These are phyloP conservation scores for Jamesozyma gamospora DNA, from an alignment of 805 yeast species.

Conservation along the genomic window DNA sequence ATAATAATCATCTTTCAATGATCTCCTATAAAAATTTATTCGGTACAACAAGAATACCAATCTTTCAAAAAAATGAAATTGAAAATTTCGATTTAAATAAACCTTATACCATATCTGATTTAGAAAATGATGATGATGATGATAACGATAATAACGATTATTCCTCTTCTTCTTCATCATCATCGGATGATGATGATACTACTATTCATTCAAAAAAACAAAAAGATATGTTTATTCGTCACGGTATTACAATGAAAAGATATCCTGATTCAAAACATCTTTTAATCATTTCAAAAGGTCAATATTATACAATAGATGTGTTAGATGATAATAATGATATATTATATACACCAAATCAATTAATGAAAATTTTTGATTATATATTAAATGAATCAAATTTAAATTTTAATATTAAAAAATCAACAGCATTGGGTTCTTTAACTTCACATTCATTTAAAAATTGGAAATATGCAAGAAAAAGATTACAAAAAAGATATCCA, in stretches of 20 bases:
- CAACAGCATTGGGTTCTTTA: slow-evolving; percentile 66
- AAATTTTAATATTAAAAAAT: slow-evolving; percentile 51
- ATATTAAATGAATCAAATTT: slow-evolving; percentile 60
- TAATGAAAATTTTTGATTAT: slow-evolving; percentile 53
- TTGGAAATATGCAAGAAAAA: slow-evolving; percentile 68
- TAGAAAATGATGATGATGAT: slow-evolving; percentile 10
- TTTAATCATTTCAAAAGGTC: slow-evolving; percentile 67
- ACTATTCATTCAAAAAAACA: too few relatives aligned
- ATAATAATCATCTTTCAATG: slow-evolving; percentile 52
- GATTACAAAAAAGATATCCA: slow-evolving; percentile 33
- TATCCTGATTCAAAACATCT: slow-evolving; percentile 61
- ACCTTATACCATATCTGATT: slow-evolving; percentile 38
- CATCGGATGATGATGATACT: background rate
- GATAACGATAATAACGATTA: background rate
- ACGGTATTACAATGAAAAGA: slow-evolving; percentile 67
- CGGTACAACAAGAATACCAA: slow-evolving; percentile 56
- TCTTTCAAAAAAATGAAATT: slow-evolving; percentile 22
- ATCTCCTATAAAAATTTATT: slow-evolving; percentile 54
- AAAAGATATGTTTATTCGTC: slow-evolving; percentile 13
- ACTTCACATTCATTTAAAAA: slow-evolving; percentile 78
- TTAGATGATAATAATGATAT: slow-evolving; percentile 58
- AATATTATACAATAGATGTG: slow-evolving; percentile 81
- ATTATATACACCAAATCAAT: slow-evolving; percentile 54
- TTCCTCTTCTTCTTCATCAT: too few relatives aligned
- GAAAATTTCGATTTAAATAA: slow-evolving; percentile 30